Conservation (phyloP, 2,329 filamentous ascomycete genomes). For the Scopulariopsis brevicaulis region DNA sequence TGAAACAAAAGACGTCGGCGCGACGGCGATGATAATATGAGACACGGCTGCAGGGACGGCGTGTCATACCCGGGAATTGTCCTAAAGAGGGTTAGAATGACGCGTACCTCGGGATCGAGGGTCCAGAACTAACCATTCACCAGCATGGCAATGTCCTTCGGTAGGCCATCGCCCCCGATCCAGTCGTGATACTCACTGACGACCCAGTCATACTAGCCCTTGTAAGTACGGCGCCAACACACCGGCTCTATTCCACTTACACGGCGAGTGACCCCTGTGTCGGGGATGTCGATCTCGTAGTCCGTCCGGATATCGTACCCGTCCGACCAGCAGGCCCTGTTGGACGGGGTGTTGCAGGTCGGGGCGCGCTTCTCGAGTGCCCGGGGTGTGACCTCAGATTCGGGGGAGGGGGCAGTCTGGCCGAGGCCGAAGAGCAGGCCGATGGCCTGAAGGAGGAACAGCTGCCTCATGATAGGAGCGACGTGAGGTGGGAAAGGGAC, state of each 20-base stretch:
- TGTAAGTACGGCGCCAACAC: not conserved
- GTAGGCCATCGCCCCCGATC: constrained; percentile 8
- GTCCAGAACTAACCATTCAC: constrained; percentile 9
- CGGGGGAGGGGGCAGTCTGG: constrained; percentile 2
- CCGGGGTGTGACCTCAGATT: constrained; percentile 16
- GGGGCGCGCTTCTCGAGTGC: constrained; percentile 10
- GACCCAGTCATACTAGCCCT: constrained; percentile 8
- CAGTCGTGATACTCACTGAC: constrained; percentile 9
- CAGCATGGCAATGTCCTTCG: constrained; percentile 12
- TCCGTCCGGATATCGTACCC: constrained; percentile 17
- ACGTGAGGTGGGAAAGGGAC: not conserved
- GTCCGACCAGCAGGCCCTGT: constrained; percentile 12
- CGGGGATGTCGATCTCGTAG: constrained; percentile 18
- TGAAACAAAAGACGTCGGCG: not conserved
- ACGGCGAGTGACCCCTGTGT: constrained; percentile 11
- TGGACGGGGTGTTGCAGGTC: constrained; percentile 12
- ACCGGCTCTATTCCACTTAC: not conserved
- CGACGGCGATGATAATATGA: too few relatives aligned
- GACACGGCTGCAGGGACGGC: not conserved
- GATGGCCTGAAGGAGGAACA: constrained; percentile 3
- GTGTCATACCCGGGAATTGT: constrained; percentile 9
- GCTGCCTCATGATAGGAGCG: not conserved
- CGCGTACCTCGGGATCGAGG: not conserved
- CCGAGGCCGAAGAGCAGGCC: constrained; percentile 6
- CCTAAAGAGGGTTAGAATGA: constrained; percentile 1